Evolutionary conservation across 2,329 filamentous ascomycete genomes (phyloP).

Genomic region (Monilinia fructigena): DNA sequence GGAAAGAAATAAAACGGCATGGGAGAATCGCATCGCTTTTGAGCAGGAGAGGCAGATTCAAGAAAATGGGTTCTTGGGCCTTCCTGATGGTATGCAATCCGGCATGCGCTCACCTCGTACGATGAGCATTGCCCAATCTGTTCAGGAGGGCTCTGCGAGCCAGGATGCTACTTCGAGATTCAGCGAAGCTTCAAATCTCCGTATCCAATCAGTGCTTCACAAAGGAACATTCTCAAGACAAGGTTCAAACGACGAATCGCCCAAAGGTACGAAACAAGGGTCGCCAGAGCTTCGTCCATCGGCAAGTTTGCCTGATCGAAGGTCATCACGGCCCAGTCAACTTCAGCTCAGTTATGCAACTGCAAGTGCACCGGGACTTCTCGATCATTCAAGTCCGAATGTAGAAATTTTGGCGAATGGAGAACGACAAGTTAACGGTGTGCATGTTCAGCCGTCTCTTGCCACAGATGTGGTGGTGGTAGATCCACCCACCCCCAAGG

Average conservation of each 20-base stretch:
- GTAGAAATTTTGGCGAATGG: slow-evolving; percentile 18
- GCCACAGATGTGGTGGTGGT: slow-evolving; percentile 36
- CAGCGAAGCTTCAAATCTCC: slow-evolving; percentile 27
- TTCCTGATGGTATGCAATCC: slow-evolving; percentile 39
- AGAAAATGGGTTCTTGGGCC: slow-evolving; percentile 40
- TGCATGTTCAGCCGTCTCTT: slow-evolving; percentile 29
- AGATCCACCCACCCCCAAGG: slow-evolving; percentile 29
- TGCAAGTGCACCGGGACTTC: slow-evolving; percentile 29
- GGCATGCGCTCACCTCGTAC: slow-evolving; percentile 38
- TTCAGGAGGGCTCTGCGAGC: slow-evolving; percentile 27
- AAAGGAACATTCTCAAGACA: slow-evolving; percentile 32
- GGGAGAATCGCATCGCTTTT: slow-evolving; percentile 65
- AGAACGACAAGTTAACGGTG: slow-evolving; percentile 24
- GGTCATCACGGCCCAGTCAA: slow-evolving; percentile 39
- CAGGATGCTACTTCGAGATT: slow-evolving; percentile 24
- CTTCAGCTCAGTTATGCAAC: slow-evolving; percentile 38
- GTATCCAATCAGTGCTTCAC: slow-evolving; percentile 32
- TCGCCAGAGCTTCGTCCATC: slow-evolving; percentile 30
- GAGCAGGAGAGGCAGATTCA: slow-evolving; percentile 48
- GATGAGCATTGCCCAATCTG: slow-evolving; percentile 37
- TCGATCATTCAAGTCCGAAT: slow-evolving; percentile 27
- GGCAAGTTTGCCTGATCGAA: slow-evolving; percentile 30
- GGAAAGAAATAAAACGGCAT: slow-evolving; percentile 70
- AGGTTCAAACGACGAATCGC: slow-evolving; percentile 28
- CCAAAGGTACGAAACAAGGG: slow-evolving; percentile 23